Conservation (phyloP, 257 asterid species). For the Gardenia jasminoides region DNA sequence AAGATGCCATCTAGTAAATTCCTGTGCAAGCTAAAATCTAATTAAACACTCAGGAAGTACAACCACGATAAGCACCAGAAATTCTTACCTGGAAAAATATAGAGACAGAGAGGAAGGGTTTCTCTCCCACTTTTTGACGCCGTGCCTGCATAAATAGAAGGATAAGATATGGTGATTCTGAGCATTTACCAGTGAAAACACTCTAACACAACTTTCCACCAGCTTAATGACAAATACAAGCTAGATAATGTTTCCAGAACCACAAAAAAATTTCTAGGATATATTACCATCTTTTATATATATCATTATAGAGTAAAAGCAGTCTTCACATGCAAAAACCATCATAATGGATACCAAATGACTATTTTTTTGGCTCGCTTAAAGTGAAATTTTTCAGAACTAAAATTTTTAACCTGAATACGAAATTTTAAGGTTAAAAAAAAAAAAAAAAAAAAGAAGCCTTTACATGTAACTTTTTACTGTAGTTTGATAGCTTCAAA, state of each 20-base stretch:
- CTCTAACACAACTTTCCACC: neutral
- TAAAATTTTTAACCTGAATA: neutral
- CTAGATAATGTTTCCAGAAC: neutral
- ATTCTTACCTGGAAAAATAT: slow-evolving; percentile 70
- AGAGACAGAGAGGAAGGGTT: slow-evolving; percentile 78
- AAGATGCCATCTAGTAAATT: neutral
- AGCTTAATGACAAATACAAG: neutral
- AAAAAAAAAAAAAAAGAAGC: neutral
- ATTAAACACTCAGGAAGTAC: slow-evolving; percentile 2
- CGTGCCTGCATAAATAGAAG: slow-evolving; percentile 55
- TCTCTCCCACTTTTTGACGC: slow-evolving; percentile 87
- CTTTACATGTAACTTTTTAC: neutral
- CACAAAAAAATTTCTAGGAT: neutral
- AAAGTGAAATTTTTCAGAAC: neutral
- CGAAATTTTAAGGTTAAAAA: neutral
- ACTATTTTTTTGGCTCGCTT: neutral
- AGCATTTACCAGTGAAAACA: neutral
- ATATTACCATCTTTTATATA: neutral
- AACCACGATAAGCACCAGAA: slow-evolving; percentile 14
- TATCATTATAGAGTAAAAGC: neutral
- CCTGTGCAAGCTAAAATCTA: neutral
- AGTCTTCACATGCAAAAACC: neutral
- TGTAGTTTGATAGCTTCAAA: neutral
- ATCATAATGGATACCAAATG: neutral
- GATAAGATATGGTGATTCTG: neutral